Conservation (phyloP, 257 asterid species). For the Prunella vulgaris region DNA sequence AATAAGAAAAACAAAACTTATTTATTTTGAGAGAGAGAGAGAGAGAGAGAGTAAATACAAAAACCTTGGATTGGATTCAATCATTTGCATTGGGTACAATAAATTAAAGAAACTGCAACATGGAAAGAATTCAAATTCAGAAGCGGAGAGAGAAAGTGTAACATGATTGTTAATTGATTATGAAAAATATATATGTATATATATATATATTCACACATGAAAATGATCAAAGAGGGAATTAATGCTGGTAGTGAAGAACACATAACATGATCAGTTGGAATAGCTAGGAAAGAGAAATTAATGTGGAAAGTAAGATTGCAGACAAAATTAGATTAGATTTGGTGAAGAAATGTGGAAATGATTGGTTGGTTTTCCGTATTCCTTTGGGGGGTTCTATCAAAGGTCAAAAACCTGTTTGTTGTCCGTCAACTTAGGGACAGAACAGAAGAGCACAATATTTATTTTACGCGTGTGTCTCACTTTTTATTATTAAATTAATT, state of each 20-base stretch:
- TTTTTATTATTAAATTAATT: too few relatives aligned
- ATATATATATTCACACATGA: too few relatives aligned
- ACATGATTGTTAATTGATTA: too few relatives aligned
- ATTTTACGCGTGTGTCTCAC: too few relatives aligned
- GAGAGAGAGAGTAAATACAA: neutral
- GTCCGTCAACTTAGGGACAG: constrained; percentile 47
- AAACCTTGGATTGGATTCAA: constrained; percentile 30
- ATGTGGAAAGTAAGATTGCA: neutral
- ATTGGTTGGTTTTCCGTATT: constrained; percentile 36
- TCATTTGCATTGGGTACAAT: too few relatives aligned
- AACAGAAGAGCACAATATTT: too few relatives aligned
- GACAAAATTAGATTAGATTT: neutral
- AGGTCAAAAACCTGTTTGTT: constrained; percentile 30
- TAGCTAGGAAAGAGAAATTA: neutral
- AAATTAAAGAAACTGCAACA: constrained; percentile 25
- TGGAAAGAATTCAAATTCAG: neutral
- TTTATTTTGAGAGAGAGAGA: too few relatives aligned
- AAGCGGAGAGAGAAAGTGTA: neutral
- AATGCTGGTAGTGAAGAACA: too few relatives aligned
- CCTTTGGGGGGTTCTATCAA: constrained; percentile 38
- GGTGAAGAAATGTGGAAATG: neutral
- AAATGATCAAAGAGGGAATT: too few relatives aligned
- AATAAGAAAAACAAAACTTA: too few relatives aligned
- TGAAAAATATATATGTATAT: too few relatives aligned
- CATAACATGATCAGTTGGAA: neutral